phyloP scores from a whole-genome alignment of 169 alveolate species.

The Amoebophrya sp. region DNA sequence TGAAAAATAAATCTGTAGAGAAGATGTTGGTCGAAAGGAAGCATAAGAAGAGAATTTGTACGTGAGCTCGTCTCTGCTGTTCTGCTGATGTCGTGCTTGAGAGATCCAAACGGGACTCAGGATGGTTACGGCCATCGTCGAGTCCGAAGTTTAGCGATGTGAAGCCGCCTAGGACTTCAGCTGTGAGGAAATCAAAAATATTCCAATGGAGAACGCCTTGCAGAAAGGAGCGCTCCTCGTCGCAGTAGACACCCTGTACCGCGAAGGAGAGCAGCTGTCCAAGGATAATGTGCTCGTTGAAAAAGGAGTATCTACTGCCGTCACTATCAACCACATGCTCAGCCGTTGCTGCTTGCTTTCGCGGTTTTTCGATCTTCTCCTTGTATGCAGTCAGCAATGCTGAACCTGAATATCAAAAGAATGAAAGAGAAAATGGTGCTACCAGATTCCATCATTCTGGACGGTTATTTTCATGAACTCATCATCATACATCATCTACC shows the following conservation, averaged over 20 bases:
- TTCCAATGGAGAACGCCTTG: not conserved
- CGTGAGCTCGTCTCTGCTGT: too few relatives aligned
- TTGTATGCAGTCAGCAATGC: not conserved
- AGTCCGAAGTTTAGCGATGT: not conserved
- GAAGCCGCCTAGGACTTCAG: not conserved
- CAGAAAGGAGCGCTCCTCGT: not conserved
- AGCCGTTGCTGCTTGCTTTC: not conserved
- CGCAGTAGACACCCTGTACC: not conserved
- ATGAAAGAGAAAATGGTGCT: too few relatives aligned
- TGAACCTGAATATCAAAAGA: too few relatives aligned
- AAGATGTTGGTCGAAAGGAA: too few relatives aligned
- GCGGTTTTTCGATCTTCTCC: not conserved
- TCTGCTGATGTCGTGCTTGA: too few relatives aligned
- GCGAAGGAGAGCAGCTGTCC: not conserved
- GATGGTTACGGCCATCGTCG: not conserved
- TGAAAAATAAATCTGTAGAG: too few relatives aligned
- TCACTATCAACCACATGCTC: too few relatives aligned
- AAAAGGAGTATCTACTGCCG: not conserved
- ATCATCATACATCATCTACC: too few relatives aligned
- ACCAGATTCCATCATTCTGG: too few relatives aligned
- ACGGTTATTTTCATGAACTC: too few relatives aligned
- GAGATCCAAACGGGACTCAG: too few relatives aligned
- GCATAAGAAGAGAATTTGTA: too few relatives aligned
- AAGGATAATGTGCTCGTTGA: not conserved
- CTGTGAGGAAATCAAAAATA: not conserved